These are phyloP conservation scores for Pilatotrama ljubarskyi DNA, from an alignment of 768 basidiomycete genomes.

Conservation along the genomic window DNA sequence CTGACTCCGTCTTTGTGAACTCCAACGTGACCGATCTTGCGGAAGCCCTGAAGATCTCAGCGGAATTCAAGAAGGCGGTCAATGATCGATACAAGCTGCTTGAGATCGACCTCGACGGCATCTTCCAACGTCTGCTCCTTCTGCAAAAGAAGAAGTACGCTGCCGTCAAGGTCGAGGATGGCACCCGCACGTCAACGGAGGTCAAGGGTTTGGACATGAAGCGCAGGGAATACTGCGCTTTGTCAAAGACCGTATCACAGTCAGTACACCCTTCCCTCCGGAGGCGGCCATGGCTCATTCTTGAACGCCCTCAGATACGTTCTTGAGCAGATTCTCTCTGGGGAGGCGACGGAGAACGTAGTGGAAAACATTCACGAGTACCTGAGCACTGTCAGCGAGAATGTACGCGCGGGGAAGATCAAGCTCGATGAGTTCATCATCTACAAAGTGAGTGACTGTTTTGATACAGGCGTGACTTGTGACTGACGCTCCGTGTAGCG, in stretches of 20 bases:
- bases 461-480: background rate
- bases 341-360: conserved; percentile 85
- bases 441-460: conserved; percentile 71
- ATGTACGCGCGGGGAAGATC: conserved; percentile 74
- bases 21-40: conserved; percentile 87
- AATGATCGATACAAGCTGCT: conserved; percentile 94
- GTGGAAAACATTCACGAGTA: conserved; percentile 94
- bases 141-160: conserved; percentile 99
- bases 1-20: conserved; percentile 98
- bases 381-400: conserved; percentile 70
- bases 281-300: background rate
- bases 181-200: conserved; percentile 74
- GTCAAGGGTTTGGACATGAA: conserved; percentile 99
- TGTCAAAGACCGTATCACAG: conserved; percentile 94
- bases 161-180: conserved; percentile 91
- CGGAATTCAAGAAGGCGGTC: conserved; percentile 91
- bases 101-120: conserved; percentile 93
- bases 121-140: conserved; percentile 90
- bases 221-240: conserved; percentile 87
- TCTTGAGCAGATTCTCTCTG: conserved; percentile 86
- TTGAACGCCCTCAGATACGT: conserved; percentile 64
- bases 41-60: conserved; percentile 89
- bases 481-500: conserved; percentile 50
- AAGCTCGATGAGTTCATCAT: conserved; percentile 94
- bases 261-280: conserved; percentile 42